These are phyloP conservation scores for Taxillus chinensis DNA, from an alignment of 164 flowering plant genomes.

Conservation along the genomic window DNA sequence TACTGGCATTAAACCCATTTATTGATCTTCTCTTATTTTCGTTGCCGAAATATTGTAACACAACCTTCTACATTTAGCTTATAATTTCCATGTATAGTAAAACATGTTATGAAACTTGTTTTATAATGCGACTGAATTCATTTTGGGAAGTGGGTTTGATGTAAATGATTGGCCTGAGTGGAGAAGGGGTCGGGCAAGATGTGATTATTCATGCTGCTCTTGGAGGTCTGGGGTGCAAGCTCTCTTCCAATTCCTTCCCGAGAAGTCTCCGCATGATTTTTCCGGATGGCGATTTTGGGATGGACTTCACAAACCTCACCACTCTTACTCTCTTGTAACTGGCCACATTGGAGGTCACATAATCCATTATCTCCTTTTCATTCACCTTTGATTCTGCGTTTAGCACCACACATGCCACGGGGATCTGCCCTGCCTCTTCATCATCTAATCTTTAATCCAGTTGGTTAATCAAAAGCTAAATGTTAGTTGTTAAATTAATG, in stretches of 20 bases:
- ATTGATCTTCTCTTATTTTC: too few species aligned
- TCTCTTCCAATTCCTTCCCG: conserved; percentile 35
- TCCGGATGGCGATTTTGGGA: conserved; percentile 92
- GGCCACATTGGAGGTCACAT: conserved; percentile 79
- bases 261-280: conserved; percentile 85
- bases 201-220: too few species aligned
- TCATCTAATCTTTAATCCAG: conserved; percentile 57
- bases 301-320: conserved; percentile 63
- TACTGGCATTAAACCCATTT: too few species aligned
- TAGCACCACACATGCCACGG: conserved; percentile 87
- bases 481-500: neutral
- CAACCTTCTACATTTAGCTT: too few species aligned
- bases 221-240: neutral
- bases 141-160: too few species aligned
- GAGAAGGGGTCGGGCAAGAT: too few species aligned
- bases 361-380: conserved; percentile 66
- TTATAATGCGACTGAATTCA: too few species aligned
- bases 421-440: conserved; percentile 95
- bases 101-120: too few species aligned
- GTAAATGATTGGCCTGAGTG: too few species aligned
- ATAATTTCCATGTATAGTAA: too few species aligned
- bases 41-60: too few species aligned
- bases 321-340: conserved; percentile 68
- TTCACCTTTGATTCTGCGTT: conserved; percentile 44
- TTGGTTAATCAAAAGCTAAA: neutral